Conservation (phyloP, 2,329 filamentous ascomycete genomes). For the Cytospora schulzeri region DNA sequence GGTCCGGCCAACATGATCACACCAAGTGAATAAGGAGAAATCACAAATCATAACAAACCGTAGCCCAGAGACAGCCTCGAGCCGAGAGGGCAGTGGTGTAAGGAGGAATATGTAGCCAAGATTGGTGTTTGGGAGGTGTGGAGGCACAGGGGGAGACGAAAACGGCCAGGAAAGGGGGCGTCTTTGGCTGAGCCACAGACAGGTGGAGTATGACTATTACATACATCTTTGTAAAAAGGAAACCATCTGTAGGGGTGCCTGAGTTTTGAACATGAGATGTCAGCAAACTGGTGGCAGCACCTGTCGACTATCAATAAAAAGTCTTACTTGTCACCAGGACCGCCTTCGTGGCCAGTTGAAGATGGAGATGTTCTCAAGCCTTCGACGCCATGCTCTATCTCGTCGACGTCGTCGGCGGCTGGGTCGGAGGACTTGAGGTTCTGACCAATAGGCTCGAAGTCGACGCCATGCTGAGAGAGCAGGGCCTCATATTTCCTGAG, state of each 20-base stretch:
- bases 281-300: slow-evolving; percentile 33
- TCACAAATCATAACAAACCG: background rate
- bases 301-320: slow-evolving; percentile 7
- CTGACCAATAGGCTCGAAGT: slow-evolving; percentile 68
- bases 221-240: slow-evolving; percentile 55
- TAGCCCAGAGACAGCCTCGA: background rate
- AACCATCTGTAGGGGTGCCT: slow-evolving; percentile 50
- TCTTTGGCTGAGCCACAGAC: background rate
- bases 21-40: background rate
- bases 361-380: slow-evolving; percentile 56
- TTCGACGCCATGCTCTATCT: slow-evolving; percentile 58
- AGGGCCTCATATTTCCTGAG: slow-evolving; percentile 69
- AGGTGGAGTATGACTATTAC: slow-evolving; percentile 24
- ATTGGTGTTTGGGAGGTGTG: background rate
- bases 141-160: background rate
- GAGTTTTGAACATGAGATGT: slow-evolving; percentile 29
- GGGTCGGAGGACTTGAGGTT: slow-evolving; percentile 46
- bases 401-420: slow-evolving; percentile 55
- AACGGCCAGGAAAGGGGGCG: background rate
- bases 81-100: background rate
- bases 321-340: slow-evolving; percentile 37
- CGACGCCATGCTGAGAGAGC: slow-evolving; percentile 65
- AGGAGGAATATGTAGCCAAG: background rate
- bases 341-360: slow-evolving; percentile 43
- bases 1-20: background rate